Conservation (phyloP, 1,139 yeast genomes). For the Yamadazyma atmosphaerica region DNA sequence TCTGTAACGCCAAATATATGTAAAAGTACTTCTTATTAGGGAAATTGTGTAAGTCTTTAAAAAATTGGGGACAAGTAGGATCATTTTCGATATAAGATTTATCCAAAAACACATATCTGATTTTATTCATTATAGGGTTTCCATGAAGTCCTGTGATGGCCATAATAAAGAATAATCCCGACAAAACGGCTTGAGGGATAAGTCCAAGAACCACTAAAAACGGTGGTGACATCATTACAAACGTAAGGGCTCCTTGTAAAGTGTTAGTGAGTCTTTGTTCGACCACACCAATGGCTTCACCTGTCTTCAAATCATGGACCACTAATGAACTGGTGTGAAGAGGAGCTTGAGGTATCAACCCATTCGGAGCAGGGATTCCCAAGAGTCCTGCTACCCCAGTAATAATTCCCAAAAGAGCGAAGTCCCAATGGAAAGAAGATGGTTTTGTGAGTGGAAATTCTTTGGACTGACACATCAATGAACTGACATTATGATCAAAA, state of each 20-base stretch:
- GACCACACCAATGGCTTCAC: constrained; percentile 60
- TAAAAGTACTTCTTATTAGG: constrained; percentile 51
- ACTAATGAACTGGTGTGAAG: constrained; percentile 80
- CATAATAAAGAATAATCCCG: constrained; percentile 93
- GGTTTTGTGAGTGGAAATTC: constrained; percentile 84
- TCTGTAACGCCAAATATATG: constrained; percentile 56
- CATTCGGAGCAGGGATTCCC: constrained; percentile 96
- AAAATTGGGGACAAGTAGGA: constrained; percentile 35
- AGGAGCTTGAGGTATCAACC: constrained; percentile 96
- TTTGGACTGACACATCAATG: constrained; percentile 85
- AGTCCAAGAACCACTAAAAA: constrained; percentile 73
- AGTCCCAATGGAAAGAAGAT: constrained; percentile 91
- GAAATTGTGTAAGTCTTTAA: constrained; percentile 31
- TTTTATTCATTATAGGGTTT: constrained; percentile 62
- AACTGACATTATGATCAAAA: constrained; percentile 93
- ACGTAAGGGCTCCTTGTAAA: constrained; percentile 76
- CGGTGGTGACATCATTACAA: constrained; percentile 91
- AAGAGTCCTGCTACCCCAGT: constrained; percentile 85
- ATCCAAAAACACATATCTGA: constrained; percentile 69
- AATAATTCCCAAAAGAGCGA: constrained; percentile 76
- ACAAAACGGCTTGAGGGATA: constrained; percentile 92
- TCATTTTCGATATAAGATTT: constrained; percentile 38
- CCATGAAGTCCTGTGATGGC: constrained; percentile 77
- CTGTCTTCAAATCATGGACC: constrained; percentile 49
- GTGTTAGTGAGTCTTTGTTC: constrained; percentile 89